Evolutionary conservation across 495 filamentous ascomycete species (phyloP).

Genomic region (Penicillium angulare): DNA sequence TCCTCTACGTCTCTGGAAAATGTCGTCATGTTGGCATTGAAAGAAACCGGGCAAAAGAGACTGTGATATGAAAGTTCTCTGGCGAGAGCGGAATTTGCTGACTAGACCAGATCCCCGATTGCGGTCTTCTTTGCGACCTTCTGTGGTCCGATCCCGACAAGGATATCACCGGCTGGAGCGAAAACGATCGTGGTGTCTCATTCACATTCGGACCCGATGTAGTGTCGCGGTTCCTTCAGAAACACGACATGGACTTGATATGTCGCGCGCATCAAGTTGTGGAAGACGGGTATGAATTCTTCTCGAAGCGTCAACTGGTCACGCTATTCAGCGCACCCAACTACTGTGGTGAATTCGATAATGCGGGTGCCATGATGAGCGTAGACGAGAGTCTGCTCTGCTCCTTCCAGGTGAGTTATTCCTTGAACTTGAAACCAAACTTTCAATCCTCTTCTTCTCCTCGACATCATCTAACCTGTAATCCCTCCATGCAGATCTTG

Average conservation of each 20-base stretch:
- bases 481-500: too few relatives aligned
- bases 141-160: constrained; percentile 99
- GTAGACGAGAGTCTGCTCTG: constrained; percentile 98
- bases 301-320: constrained; percentile 96
- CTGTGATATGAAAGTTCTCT: too few relatives aligned
- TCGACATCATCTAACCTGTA: too few relatives aligned
- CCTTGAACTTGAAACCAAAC: constrained; percentile 15
- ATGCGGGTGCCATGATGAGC: constrained; percentile 99
- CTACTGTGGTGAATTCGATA: constrained; percentile 99
- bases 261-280: constrained; percentile 99
- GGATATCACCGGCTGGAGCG: constrained; percentile 99
- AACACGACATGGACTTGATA: constrained; percentile 99
- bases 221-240: constrained; percentile 96
- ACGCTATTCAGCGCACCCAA: constrained; percentile 98
- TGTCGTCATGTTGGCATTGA: too few relatives aligned
- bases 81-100: constrained; percentile 49
- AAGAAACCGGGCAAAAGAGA: too few relatives aligned
- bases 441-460: neutral
- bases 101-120: constrained; percentile 87
- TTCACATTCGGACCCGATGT: constrained; percentile 99
- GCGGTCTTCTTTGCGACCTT: constrained; percentile 94
- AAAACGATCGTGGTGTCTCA: constrained; percentile 97
- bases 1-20: constrained; percentile 10
- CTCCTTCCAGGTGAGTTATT: constrained; percentile 84
- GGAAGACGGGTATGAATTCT: constrained; percentile 99